phyloP scores from a whole-genome alignment of 306 rosid genomes.

The Heteromeles arbutifolia region DNA sequence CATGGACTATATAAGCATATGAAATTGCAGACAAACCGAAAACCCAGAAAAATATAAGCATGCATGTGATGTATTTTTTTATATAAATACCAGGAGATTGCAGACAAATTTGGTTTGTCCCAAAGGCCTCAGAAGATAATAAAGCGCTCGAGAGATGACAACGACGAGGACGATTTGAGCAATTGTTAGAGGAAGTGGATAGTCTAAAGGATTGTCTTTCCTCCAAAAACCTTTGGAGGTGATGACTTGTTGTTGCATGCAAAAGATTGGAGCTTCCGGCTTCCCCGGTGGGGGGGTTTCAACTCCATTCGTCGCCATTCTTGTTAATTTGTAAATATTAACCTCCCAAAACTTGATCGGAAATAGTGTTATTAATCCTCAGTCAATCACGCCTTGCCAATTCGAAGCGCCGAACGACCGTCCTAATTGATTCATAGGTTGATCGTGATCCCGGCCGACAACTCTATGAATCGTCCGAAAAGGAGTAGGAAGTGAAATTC shows the following conservation, averaged over 20 bases:
- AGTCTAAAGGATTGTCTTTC: constrained; percentile 31
- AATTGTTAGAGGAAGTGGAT: constrained; percentile 24
- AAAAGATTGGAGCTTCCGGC: background rate
- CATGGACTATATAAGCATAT: no score
- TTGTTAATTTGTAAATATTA: background rate
- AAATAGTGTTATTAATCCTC: background rate
- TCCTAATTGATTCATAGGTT: background rate
- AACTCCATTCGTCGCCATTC: background rate
- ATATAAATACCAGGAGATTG: constrained; percentile 25
- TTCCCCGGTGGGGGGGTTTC: background rate
- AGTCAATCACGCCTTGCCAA: background rate
- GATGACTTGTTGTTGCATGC: background rate
- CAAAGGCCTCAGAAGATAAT: constrained; percentile 42
- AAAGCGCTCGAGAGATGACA: constrained; percentile 1
- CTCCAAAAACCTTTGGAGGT: constrained; percentile 28
- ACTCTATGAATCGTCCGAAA: background rate
- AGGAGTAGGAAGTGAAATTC: background rate
- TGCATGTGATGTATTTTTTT: background rate
- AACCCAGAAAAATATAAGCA: background rate
- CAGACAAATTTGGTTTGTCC: constrained; percentile 48
- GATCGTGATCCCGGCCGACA: background rate
- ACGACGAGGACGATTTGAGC: constrained; percentile 16
- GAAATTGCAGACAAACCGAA: background rate
- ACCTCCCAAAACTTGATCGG: background rate
- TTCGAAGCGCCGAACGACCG: background rate